Percentiles rank a stretch among this genome's conserved stretches.
Evolutionary conservation across 2,329 filamentous ascomycete genomes (phyloP).

Genomic region (Simplicillium aogashimaense): DNA sequence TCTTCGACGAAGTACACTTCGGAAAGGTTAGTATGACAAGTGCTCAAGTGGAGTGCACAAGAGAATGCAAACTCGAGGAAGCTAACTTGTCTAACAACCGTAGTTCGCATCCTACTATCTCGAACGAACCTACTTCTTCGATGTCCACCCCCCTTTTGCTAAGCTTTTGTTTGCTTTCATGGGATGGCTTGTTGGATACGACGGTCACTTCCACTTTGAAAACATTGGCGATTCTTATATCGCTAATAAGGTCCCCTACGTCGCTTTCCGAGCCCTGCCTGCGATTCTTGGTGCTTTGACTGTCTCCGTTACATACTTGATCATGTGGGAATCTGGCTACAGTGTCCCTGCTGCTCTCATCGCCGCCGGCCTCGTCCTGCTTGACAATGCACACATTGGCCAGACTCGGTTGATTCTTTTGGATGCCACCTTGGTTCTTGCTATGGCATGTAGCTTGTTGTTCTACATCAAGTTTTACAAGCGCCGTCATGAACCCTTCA

Average conservation of each 20-base stretch:
- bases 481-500: conserved; percentile 77
- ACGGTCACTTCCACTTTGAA: conserved; percentile 95
- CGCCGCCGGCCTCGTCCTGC: conserved; percentile 75
- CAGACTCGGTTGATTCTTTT: conserved; percentile 92
- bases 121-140: conserved; percentile 98
- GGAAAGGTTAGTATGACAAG: conserved; percentile 66
- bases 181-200: conserved; percentile 95
- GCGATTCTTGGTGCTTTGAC: conserved; percentile 87
- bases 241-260: conserved; percentile 91
- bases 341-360: conserved; percentile 86
- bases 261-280: conserved; percentile 88
- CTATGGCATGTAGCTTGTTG: conserved; percentile 90
- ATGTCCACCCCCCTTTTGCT: conserved; percentile 95
- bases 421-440: conserved; percentile 86
- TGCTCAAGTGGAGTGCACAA: conserved; percentile 1
- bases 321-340: conserved; percentile 99
- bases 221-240: conserved; percentile 99
- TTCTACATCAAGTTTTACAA: conserved; percentile 99
- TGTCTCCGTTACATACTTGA: conserved; percentile 86
- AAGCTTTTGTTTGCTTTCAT: conserved; percentile 96
- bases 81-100: conserved; percentile 2
- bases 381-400: conserved; percentile 96
- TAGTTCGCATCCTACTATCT: conserved; percentile 76
- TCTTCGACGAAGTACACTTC: conserved; percentile 99
- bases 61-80: neutral